Base-by-base conservation (phyloP, 805 yeast genomes). In the Brettanomyces nanus region DNA sequence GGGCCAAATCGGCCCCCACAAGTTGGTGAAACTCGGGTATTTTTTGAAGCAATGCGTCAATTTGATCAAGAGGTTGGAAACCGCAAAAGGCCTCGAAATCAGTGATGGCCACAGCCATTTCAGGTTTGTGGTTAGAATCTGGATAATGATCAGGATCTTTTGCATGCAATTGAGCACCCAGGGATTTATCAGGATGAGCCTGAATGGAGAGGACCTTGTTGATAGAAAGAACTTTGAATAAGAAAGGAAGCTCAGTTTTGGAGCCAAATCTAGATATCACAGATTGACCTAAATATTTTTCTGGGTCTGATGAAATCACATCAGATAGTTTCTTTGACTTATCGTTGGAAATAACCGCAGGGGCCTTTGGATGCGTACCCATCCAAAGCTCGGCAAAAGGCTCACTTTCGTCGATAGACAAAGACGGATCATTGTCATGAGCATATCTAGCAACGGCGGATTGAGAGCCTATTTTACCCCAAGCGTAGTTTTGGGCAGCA, bases 321-420 rank as follows among this genome's bases (percentile, higher is more conserved):
- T 84, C 83, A 43, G 87, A 69, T 57, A 92, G 69, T 17, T 76
- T 69, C 23, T 80, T 80, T 11, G n/a, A 11, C 28, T 39, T 42
- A 15, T 66, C 60, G 20, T 64, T 72, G 19, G 71, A 69, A 35
- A 74, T 71, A 34, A 62, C 62, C 15, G 95, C 81, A 21, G 97
- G 96, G 10, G 83, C 87, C 33, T 83, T 83, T 37, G 95, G 90
- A 58, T 92, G 98, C 19, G 97, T 87, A 28, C 98, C 98, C 98
- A 92, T 92, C 98, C 98, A 92, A 48, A 92, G 69, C 61, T 92
- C 98, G 14, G 98, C 98, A 56, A 92, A 92, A 9, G 98, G 97
- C 54, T 78, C 75, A 28, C 68, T 37, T 51, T 81, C 89, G 47
- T 83, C 85, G 39, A 87, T 72, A 15, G 53, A 54, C 38, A 85